Conservation (phyloP, 352 stramenopile genomes). For the Phytophthora ramorum region DNA sequence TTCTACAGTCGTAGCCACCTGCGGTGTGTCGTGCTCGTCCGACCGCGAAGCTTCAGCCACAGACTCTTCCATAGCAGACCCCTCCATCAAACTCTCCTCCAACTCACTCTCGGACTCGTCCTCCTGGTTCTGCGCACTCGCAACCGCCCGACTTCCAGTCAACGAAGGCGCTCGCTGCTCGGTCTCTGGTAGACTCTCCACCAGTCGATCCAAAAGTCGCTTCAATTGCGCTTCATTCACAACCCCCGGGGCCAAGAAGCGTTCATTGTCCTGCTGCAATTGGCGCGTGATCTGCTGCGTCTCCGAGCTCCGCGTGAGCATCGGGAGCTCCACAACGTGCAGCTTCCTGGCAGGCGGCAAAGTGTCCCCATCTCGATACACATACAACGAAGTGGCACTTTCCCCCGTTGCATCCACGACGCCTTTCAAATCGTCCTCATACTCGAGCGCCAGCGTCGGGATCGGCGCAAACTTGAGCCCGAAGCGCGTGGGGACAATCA, state of each 20-base stretch:
- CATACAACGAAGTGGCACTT: slow-evolving; percentile 58
- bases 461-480: slow-evolving; percentile 86
- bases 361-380: slow-evolving; percentile 42
- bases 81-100: slow-evolving; percentile 51
- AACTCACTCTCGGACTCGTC: slow-evolving; percentile 33
- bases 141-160: slow-evolving; percentile 2
- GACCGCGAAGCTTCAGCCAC: slow-evolving; percentile 45
- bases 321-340: slow-evolving; percentile 82
- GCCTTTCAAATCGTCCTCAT: slow-evolving; percentile 64
- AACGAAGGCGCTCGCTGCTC: slow-evolving; percentile 1
- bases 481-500: slow-evolving; percentile 82
- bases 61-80: slow-evolving; percentile 39
- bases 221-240: slow-evolving; percentile 76
- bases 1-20: slow-evolving; percentile 7
- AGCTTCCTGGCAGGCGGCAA: slow-evolving; percentile 41
- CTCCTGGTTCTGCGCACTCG: slow-evolving; percentile 20
- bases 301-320: slow-evolving; percentile 58
- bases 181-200: slow-evolving; percentile 49
- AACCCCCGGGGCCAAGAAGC: slow-evolving; percentile 63
- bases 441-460: slow-evolving; percentile 83
- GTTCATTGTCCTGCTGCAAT: slow-evolving; percentile 70
- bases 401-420: slow-evolving; percentile 41
- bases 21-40: slow-evolving; percentile 25
- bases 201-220: slow-evolving; percentile 66
- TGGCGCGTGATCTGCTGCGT: slow-evolving; percentile 49